phyloP scores from a whole-genome alignment of 106 monocot species.

The Dactylorhiza incarnata region DNA sequence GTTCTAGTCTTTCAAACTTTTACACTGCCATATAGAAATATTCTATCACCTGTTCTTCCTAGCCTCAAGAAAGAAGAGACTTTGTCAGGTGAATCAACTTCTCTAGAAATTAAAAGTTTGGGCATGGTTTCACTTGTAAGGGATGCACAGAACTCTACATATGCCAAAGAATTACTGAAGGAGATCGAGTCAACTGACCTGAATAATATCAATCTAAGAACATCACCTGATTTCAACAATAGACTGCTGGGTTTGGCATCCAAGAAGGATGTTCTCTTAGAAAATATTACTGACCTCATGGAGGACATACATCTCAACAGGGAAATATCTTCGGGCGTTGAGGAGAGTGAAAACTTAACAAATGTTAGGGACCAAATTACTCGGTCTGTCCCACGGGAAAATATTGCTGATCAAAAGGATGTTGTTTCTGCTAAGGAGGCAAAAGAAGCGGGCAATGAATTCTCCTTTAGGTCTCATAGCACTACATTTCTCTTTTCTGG shows the following conservation, averaged over 20 bases:
- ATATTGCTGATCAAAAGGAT: constrained; percentile 3
- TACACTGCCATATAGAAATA: constrained; percentile 21
- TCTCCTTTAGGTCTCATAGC: background rate
- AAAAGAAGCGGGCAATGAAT: background rate
- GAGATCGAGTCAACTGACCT: background rate
- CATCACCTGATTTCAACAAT: background rate
- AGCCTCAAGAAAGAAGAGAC: background rate
- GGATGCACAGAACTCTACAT: constrained; percentile 1
- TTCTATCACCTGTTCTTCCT: constrained; percentile 13
- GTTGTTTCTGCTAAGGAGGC: background rate
- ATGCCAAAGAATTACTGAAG: background rate
- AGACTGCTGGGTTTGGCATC: background rate
- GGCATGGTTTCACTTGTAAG: constrained; percentile 13
- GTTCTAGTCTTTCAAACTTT: constrained; percentile 30
- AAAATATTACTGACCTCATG: constrained; percentile 13
- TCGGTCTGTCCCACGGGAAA: constrained; percentile 12
- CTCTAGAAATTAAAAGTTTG: background rate
- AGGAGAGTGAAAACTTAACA: constrained; percentile 10
- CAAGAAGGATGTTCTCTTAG: background rate
- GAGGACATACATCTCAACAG: constrained; percentile 30
- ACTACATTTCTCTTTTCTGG: background rate
- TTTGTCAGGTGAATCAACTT: background rate
- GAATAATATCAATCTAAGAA: constrained; percentile 1
- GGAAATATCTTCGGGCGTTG: constrained; percentile 15
- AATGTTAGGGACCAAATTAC: constrained; percentile 15